Evolutionary conservation across 371 early-diverging fungal species (phyloP), one percentile per base, ranked within the genome.

Genomic region (Blastocladiella emersonii): DNA sequence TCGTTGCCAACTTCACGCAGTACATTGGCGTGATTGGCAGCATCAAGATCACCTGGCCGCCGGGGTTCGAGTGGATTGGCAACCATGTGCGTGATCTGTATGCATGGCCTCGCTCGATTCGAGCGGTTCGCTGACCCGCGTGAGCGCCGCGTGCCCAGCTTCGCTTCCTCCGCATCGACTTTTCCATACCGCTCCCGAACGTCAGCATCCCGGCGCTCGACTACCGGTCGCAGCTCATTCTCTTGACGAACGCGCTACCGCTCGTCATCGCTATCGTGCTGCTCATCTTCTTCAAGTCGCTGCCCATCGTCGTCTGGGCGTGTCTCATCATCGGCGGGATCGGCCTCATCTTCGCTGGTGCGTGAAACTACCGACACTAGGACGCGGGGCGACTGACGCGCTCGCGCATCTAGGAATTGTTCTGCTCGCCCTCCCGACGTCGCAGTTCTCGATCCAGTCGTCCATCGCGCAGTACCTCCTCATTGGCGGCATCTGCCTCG

Each of bases 21-120:
- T 62, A 62, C 57, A 19, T 62, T 10, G 62, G 62, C n/a, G 21
- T 62, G 27, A 13, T 62, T 17, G 62, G 62, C 27, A 61, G 62
- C 62, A 21, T 62, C 36, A 34, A 61, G 34, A 34, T 62, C 34
- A 32, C 1, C 13, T 62, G 62, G 62, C 62, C 62, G 15, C 2
- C 30, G 3, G 45, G 27, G 21, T 34, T 62, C 30, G 59, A 25
- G 5, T 62, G 13, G 13, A 34, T 62, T 15, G 62, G 62, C 15
- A 25, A 61, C 36, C 62, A 62, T 21, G 62, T 62, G 62, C 27
- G 56, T 10, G 2, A 13, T 27, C 37, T 21, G 32, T 61, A n/a
- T 17, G 8, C 17, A 36, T 19, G 27, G 13, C 12, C 21, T 59
- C 57, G 5, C 2, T 62, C 62, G 1, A 10, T 8, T 0, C 32